A percentile compares a stretch with the other conserved stretches of the same genome.
These are phyloP conservation scores for Cystofilobasidium macerans DNA, from an alignment of 768 basidiomycete species.

Conservation along the genomic window DNA sequence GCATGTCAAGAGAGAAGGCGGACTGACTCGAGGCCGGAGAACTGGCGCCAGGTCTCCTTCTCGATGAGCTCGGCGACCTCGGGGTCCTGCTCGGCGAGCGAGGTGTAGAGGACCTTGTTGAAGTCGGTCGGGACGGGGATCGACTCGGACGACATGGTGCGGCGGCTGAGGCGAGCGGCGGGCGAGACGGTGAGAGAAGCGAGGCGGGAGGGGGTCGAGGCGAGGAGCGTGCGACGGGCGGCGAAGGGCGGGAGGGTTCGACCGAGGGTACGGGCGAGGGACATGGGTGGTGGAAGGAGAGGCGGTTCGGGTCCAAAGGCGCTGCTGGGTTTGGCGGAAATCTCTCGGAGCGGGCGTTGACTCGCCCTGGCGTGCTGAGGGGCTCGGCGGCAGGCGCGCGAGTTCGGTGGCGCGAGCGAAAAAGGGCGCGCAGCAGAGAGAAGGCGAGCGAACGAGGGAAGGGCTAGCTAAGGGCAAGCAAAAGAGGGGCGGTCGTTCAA, in stretches of 20 bases:
- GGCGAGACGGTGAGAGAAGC: too few relatives aligned
- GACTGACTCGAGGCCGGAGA: constrained; percentile 80
- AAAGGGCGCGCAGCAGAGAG: too few relatives aligned
- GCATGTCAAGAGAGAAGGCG: neutral
- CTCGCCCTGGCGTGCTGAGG: too few relatives aligned
- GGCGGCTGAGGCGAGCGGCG: constrained; percentile 28
- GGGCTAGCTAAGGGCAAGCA: too few relatives aligned
- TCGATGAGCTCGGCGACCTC: constrained; percentile 95
- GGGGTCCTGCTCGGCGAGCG: constrained; percentile 83
- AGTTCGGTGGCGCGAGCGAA: too few relatives aligned
- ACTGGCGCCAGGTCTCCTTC: constrained; percentile 92
- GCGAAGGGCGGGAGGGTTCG: constrained; percentile 27
- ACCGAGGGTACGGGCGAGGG: constrained; percentile 19
- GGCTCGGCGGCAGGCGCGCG: too few relatives aligned
- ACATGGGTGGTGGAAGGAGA: constrained; percentile 8
- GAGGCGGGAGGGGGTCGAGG: constrained; percentile 1
- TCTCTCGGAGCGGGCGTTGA: too few relatives aligned
- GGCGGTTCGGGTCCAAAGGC: too few relatives aligned
- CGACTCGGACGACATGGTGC: constrained; percentile 35
- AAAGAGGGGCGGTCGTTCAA: too few relatives aligned
- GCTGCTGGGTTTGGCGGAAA: too few relatives aligned
- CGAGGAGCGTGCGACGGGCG: constrained; percentile 10
- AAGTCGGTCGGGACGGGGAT: constrained; percentile 42
- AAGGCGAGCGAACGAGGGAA: too few relatives aligned
- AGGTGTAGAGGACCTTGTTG: constrained; percentile 80